Evolutionary conservation across 305 asterid genomes (phyloP).

Genomic region (Solanum chacoense): DNA sequence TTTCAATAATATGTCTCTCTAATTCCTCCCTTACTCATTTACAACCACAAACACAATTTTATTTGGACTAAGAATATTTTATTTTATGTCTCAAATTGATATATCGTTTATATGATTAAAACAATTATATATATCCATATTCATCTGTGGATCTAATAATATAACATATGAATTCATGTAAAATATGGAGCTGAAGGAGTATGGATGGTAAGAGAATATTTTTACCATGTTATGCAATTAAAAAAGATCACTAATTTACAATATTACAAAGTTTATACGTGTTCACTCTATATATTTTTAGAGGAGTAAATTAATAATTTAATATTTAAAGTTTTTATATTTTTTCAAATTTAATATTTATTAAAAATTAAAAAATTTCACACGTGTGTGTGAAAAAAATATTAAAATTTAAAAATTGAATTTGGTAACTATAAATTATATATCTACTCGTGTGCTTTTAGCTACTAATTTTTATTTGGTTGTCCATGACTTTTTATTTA

Average conservation of each 20-base stretch:
- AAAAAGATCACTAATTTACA: background rate
- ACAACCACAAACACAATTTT: background rate
- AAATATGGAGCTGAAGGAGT: background rate
- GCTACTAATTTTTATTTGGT: background rate
- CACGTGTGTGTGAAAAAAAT: background rate
- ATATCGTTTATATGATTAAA: background rate
- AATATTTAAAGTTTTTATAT: background rate
- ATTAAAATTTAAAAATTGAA: background rate
- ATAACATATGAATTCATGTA: background rate
- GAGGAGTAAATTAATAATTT: background rate
- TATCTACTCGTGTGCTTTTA: background rate
- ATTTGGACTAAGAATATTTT: background rate
- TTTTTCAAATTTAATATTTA: background rate
- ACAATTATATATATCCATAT: background rate
- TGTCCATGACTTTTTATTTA: background rate
- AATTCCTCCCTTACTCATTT: background rate
- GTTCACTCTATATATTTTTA: background rate
- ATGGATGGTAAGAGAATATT: background rate
- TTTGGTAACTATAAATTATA: background rate
- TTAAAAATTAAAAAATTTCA: background rate
- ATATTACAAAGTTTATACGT: too few relatives aligned
- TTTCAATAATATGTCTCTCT: background rate
- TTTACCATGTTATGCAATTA: background rate
- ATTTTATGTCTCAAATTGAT: background rate
- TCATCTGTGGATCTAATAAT: background rate